Base-by-base conservation (phyloP, 2,329 filamentous ascomycete species). In the Colletotrichum spaethianum region DNA sequence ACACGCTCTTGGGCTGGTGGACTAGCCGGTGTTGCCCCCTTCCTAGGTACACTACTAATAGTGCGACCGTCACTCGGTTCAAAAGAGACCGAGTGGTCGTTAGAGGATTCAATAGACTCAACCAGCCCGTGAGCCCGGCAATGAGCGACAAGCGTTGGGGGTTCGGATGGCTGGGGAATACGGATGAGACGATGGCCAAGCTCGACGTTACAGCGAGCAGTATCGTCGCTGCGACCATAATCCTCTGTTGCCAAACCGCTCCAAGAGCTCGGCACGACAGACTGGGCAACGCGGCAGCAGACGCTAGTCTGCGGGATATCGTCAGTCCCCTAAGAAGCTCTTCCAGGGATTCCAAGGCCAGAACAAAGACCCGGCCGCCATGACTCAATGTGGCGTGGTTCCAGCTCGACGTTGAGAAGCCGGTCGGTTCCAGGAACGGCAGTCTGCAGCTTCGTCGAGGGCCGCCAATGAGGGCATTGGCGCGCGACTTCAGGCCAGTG, bases 381-480 rank as follows among this genome's bases (percentile, higher is more conserved):
- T 62, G 65, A 57, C 38, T 60, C 69, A 55, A 60, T 31, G 69
- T 72, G 69, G 69, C 69, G 69, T 72, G 65, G 65, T 69, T 53
- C 33, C 20, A 42, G 65, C 60, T 40, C 64, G 53, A 72, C 44
- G 69, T 69, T 69, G 69, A 50, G 18, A 23, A 63, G 31, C 18
- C 53, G 33, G 38, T 60, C 59, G 28, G 52, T 38, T 63, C 65
- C 59, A 72, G 70, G 53, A 60, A 70, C 65, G 65, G 64, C 46
- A 46, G 42, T 48, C 33, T 31, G 59, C 59, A 60, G 40, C 52
- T 28, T 18, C n/a, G 46, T 23, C 23, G 28, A 23, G 36, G n/a
- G 53, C 44, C 53, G 55, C 52, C 66, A 53, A 55, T 63, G 48
- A 50, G 23, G 6, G 23, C 5, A 28, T 28, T 16, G 23, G 48